phyloP scores from a whole-genome alignment of 1,139 yeast species.

The Protomyces macrosporus region DNA sequence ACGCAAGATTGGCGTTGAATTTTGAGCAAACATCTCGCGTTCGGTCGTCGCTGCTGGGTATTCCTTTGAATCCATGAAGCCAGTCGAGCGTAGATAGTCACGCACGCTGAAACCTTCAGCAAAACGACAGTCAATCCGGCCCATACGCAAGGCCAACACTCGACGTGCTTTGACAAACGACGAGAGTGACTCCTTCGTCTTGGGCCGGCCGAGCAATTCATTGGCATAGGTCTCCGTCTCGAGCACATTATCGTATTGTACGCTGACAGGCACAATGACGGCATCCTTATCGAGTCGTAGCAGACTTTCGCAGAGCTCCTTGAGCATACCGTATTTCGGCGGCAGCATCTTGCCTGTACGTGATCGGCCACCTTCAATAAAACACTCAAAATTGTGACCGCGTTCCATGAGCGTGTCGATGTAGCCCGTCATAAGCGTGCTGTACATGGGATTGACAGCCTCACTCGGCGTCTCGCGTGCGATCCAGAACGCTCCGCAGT shows the following conservation, averaged over 20 bases:
- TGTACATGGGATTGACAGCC: slow-evolving; percentile 45
- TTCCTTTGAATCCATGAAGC: slow-evolving; percentile 34
- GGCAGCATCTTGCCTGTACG: slow-evolving; percentile 60
- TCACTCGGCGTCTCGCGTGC: slow-evolving; percentile 47
- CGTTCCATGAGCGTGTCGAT: slow-evolving; percentile 51
- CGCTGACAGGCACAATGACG: slow-evolving; percentile 54
- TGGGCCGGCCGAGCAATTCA: slow-evolving; percentile 58
- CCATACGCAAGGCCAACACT: slow-evolving; percentile 40
- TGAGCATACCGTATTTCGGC: slow-evolving; percentile 62
- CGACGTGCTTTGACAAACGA: slow-evolving; percentile 41
- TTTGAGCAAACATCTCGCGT: slow-evolving; percentile 26
- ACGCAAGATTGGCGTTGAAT: slow-evolving; percentile 37
- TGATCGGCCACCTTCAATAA: slow-evolving; percentile 63
- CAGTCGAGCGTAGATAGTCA: slow-evolving; percentile 35
- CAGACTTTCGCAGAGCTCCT: slow-evolving; percentile 42
- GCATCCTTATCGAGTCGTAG: slow-evolving; percentile 45
- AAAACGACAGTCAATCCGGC: slow-evolving; percentile 44
- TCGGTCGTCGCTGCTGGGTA: slow-evolving; percentile 28
- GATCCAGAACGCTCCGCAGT: slow-evolving; percentile 45
- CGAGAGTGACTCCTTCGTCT: slow-evolving; percentile 43
- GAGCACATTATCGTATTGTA: slow-evolving; percentile 62
- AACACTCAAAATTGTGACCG: slow-evolving; percentile 57
- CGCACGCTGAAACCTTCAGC: slow-evolving; percentile 44
- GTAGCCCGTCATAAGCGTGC: slow-evolving; percentile 50
- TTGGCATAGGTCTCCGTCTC: slow-evolving; percentile 60